These are phyloP conservation scores for Beauveria asiatica DNA, from an alignment of 2,329 filamentous ascomycete species.

Conservation along the genomic window DNA sequence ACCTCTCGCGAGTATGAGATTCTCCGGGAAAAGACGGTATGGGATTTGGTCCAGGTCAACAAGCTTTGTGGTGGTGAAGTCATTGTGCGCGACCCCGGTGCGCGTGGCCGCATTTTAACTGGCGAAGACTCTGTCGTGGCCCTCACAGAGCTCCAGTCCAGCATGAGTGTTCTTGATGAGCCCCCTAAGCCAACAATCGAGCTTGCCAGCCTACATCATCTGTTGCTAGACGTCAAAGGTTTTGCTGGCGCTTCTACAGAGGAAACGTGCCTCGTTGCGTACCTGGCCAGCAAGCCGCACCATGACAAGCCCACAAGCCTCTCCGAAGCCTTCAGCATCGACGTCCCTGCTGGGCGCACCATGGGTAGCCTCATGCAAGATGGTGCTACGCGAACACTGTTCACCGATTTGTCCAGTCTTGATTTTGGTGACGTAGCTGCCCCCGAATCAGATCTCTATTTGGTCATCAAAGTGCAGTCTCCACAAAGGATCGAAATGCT, in stretches of 20 bases:
- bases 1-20: slow-evolving; percentile 75
- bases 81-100: slow-evolving; percentile 81
- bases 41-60: slow-evolving; percentile 90
- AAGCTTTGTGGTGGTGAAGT: slow-evolving; percentile 90
- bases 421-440: slow-evolving; percentile 58
- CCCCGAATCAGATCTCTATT: slow-evolving; percentile 64
- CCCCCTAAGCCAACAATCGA: slow-evolving; percentile 62
- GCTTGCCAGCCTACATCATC: slow-evolving; percentile 65
- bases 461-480: slow-evolving; percentile 73
- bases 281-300: slow-evolving; percentile 64
- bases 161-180: slow-evolving; percentile 89
- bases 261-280: slow-evolving; percentile 66
- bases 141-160: slow-evolving; percentile 81
- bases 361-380: slow-evolving; percentile 57
- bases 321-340: slow-evolving; percentile 75
- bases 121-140: slow-evolving; percentile 90
- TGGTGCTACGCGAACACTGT: slow-evolving; percentile 71
- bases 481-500: slow-evolving; percentile 38
- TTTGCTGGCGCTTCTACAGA: slow-evolving; percentile 71
- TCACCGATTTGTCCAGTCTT: slow-evolving; percentile 72
- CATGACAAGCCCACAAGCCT: slow-evolving; percentile 57
- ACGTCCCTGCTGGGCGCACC: slow-evolving; percentile 65
- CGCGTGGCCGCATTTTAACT: slow-evolving; percentile 77
- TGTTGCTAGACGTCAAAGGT: slow-evolving; percentile 75
- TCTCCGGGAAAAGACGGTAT: slow-evolving; percentile 83